phyloP scores from a whole-genome alignment of 1,284 basidiomycete genomes.

The Ganoderma lingzhi region DNA sequence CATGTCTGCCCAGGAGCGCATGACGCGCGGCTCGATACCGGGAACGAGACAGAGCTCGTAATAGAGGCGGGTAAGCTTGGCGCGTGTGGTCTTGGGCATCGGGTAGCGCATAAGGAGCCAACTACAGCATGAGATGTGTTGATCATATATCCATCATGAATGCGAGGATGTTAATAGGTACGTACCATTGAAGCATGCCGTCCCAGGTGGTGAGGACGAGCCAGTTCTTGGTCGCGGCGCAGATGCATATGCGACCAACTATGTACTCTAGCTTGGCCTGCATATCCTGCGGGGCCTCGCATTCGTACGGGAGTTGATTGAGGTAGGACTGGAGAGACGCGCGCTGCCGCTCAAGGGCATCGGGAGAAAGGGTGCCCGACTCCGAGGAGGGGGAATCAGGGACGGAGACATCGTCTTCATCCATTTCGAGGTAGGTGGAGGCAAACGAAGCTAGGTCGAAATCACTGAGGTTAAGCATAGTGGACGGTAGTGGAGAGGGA shows the following conservation, averaged over 20 bases:
- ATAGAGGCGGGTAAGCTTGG: constrained; percentile 83
- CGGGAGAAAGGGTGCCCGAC: constrained; percentile 39
- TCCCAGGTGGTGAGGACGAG: constrained; percentile 75
- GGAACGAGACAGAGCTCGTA: constrained; percentile 82
- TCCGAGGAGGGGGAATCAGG: constrained; percentile 51
- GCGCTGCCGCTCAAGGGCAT: constrained; percentile 59
- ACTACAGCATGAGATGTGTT: constrained; percentile 48
- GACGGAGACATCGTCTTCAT: constrained; percentile 60
- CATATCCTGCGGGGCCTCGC: constrained; percentile 83
- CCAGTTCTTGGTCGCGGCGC: constrained; percentile 83
- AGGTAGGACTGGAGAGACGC: constrained; percentile 69
- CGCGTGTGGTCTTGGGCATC: constrained; percentile 74
- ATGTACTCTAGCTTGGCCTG: constrained; percentile 78
- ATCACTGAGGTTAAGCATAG: constrained; percentile 13
- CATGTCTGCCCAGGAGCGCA: constrained; percentile 79
- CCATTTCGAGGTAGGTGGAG: constrained; percentile 45
- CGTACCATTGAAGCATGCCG: constrained; percentile 76
- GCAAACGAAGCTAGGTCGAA: constrained; percentile 20
- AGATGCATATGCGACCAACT: constrained; percentile 75
- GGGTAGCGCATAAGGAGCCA: constrained; percentile 89
- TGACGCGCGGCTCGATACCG: constrained; percentile 75
- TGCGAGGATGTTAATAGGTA: constrained; percentile 30
- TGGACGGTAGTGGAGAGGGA: constrained; percentile 20
- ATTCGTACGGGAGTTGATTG: constrained; percentile 78
- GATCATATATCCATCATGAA: constrained; percentile 23